Percentiles rank a stretch among this genome's conserved stretches.
Conservation (phyloP, 768 basidiomycete genomes). For the Amanita fuliginea region DNA sequence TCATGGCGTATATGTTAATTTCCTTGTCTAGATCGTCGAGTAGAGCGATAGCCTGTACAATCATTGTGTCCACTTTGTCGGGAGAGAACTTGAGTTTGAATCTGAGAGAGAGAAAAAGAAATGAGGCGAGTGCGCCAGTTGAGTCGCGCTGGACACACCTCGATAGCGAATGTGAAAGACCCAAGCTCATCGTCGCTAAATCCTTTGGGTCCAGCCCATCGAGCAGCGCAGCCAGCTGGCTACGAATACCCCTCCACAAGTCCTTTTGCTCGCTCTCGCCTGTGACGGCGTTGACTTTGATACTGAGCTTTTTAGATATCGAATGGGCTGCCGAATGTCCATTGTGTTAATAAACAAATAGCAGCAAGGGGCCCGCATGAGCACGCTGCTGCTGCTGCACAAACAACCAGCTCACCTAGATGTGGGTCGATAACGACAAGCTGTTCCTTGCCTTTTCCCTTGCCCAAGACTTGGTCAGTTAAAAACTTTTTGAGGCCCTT, state of each 20-base stretch:
- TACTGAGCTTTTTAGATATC: conserved; percentile 89
- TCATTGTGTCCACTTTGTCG: conserved; percentile 99
- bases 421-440: conserved; percentile 83
- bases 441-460: conserved; percentile 82
- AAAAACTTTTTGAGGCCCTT: conserved; percentile 93
- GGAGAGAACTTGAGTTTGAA: conserved; percentile 99
- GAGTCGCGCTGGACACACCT: conserved; percentile 38
- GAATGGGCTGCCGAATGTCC: conserved; percentile 45
- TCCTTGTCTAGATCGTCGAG: conserved; percentile 99
- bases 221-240: conserved; percentile 76
- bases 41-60: conserved; percentile 95
- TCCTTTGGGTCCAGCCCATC: conserved; percentile 91
- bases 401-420: conserved; percentile 67
- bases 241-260: conserved; percentile 91
- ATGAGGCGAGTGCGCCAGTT: too few relatives aligned
- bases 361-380: background rate
- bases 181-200: conserved; percentile 93
- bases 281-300: conserved; percentile 60
- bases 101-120: conserved; percentile 32
- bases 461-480: conserved; percentile 73
- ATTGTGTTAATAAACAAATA: background rate
- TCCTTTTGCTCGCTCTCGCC: conserved; percentile 46
- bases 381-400: background rate
- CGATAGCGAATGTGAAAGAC: conserved; percentile 93
- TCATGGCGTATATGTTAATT: conserved; percentile 98